Evolutionary conservation across 169 alveolate genomes (phyloP), one percentile per base, ranked within the genome.

Genomic region (Eimeria praecox): DNA sequence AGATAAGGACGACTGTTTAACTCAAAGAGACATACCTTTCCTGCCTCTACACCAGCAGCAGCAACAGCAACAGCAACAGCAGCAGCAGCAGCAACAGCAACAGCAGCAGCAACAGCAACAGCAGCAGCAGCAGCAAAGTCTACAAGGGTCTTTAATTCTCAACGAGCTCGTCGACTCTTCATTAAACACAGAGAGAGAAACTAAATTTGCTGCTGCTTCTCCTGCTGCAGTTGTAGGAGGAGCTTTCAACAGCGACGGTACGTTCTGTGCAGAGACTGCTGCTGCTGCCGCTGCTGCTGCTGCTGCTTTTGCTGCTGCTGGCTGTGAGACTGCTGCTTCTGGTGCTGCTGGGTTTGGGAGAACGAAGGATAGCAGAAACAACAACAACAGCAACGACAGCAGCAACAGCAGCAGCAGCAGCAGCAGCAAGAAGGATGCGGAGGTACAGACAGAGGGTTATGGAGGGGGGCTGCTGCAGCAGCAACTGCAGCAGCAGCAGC

Each of bases 201-300:
- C n/a, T n/a, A n/a, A n/a, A n/a, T n/a, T n/a, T n/a, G n/a, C 75
- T 10, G 12, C 56, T 4, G 75, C 30, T 62, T 9, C 27, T n/a
- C 27, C 33, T 62, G 33, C 33, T 73, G 56, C 18, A 24, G 64
- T 78, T 30, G 64, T 78, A 16, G 89, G 89, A 16, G 89, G 89
- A 12, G 64, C 89, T 2, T 78, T 78, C 64, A 40, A 18, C 30
- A 78, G 69, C 89, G 89, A 78, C 89, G 89, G 89, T 6, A 78
- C 89, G 10, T 78, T 78, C 64, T 78, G 69, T 42, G 89, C 64
- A 78, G 89, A 35, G 44, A 73, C 75, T 62, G 75, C 27, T 62
- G 75, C 75, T 62, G 75, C 75, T 62, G 75, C 75, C 18, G 30
- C 75, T 62, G 75, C 30, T 62, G 75, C 30, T 62, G 75, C 75